Percentiles rank a stretch among this genome's conserved stretches.
Evolutionary conservation across 23 red algal species (phyloP).

Genomic region (Agarophyton chilense): DNA sequence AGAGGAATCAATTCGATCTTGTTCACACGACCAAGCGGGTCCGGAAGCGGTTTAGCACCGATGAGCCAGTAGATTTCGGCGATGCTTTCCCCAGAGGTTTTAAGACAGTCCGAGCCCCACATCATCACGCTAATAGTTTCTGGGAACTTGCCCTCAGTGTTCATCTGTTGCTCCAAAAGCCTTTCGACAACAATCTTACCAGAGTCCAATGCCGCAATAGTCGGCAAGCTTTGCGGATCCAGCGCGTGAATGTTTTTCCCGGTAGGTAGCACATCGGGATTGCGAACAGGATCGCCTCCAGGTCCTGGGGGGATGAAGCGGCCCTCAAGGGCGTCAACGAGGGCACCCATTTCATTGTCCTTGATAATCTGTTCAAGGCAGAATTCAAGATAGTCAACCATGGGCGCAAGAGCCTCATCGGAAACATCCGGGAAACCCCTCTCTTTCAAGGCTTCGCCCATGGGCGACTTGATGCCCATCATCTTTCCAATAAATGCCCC

Average conservation of each 20-base stretch:
- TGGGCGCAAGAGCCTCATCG: slow-evolving; percentile 75
- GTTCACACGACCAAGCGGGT: slow-evolving; percentile 90
- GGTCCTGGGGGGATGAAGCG: slow-evolving; percentile 94
- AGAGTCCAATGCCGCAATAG: slow-evolving; percentile 78
- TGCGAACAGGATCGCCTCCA: slow-evolving; percentile 97
- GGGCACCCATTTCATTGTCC: slow-evolving; percentile 92
- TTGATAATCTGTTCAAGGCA: slow-evolving; percentile 90
- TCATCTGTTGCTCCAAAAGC: slow-evolving; percentile 81
- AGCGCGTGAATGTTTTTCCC: slow-evolving; percentile 99
- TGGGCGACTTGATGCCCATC: slow-evolving; percentile 78
- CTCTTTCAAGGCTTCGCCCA: slow-evolving; percentile 72
- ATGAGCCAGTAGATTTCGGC: slow-evolving; percentile 98
- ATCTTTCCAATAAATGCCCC: slow-evolving; percentile 68
- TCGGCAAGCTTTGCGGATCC: slow-evolving; percentile 99
- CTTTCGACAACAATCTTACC: slow-evolving; percentile 93
- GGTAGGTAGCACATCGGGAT: slow-evolving; percentile 96
- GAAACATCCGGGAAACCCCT: slow-evolving; percentile 82
- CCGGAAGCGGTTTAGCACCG: slow-evolving; percentile 87
- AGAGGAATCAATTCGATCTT: slow-evolving; percentile 92
- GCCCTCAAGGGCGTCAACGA: slow-evolving; percentile 86
- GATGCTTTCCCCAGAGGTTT: slow-evolving; percentile 96
- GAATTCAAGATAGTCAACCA: slow-evolving; percentile 93
- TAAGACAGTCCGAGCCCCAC: slow-evolving; percentile 97
- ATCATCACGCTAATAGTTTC: slow-evolving; percentile 96
- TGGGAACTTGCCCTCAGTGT: slow-evolving; percentile 75